A percentile compares a stretch with the other conserved stretches of the same genome.
These are phyloP conservation scores for Neurospora sp. DNA, from an alignment of 495 filamentous ascomycete genomes.

Conservation along the genomic window DNA sequence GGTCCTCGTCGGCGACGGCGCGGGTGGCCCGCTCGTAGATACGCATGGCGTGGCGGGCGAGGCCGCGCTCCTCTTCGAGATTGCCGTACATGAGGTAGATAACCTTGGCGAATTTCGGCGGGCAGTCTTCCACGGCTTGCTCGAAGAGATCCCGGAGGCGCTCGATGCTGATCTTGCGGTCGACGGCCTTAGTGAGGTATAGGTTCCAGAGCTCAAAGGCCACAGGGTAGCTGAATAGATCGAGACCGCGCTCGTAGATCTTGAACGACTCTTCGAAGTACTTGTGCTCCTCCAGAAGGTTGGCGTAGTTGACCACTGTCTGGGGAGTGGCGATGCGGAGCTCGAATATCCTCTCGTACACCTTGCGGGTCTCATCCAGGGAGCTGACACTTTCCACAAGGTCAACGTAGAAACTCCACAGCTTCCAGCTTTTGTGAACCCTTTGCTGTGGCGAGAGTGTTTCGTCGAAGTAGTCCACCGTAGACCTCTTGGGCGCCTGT, in stretches of 20 bases:
- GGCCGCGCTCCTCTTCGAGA: constrained; percentile 89
- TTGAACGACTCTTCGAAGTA: constrained; percentile 99
- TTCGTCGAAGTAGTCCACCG: constrained; percentile 97
- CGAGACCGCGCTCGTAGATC: constrained; percentile 90
- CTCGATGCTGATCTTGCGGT: constrained; percentile 91
- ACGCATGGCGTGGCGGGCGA: constrained; percentile 96
- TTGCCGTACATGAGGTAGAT: constrained; percentile 98
- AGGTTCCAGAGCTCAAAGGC: constrained; percentile 99
- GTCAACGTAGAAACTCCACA: constrained; percentile 99
- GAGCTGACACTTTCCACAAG: constrained; percentile 90
- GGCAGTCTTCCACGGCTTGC: constrained; percentile 89
- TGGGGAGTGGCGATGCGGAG: constrained; percentile 95
- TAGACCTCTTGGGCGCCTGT: constrained; percentile 87
- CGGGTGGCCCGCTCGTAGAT: constrained; percentile 98
- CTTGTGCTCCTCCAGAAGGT: constrained; percentile 86
- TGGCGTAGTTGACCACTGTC: constrained; percentile 97
- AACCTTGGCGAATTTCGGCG: constrained; percentile 90
- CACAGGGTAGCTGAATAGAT: constrained; percentile 94
- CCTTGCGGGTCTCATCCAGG: constrained; percentile 82
- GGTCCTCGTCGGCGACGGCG: constrained; percentile 88
- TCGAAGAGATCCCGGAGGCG: constrained; percentile 92
- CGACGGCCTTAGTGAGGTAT: constrained; percentile 94
- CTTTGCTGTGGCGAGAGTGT: constrained; percentile 87
- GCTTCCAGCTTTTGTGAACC: constrained; percentile 98
- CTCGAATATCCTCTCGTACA: constrained; percentile 97